Conservation (phyloP, 1,139 yeast species). For the Geotrichum fermentans region DNA sequence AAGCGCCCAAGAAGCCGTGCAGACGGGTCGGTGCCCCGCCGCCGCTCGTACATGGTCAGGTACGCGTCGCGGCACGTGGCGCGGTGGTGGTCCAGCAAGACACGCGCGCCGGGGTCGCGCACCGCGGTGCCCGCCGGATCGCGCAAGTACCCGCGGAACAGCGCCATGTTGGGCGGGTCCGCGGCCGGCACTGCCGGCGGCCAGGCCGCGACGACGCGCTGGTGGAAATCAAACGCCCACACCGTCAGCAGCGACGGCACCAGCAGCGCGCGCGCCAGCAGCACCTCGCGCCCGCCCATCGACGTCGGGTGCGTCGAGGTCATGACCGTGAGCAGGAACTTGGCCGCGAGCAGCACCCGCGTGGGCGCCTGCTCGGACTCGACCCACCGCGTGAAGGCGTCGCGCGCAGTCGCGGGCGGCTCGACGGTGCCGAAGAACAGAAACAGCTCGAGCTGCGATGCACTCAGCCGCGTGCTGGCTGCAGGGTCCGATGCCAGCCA, state of each 20-base stretch:
- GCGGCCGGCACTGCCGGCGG: background rate
- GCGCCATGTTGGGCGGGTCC: no score
- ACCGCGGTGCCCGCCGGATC: no score
- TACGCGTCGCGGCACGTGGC: no score
- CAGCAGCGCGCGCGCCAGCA: constrained; percentile 7
- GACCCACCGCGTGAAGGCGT: constrained; percentile 1
- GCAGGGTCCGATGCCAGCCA: no score
- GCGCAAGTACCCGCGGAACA: no score
- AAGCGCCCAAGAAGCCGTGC: background rate
- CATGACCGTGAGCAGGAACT: constrained; percentile 1
- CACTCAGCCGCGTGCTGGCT: no score
- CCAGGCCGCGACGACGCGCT: background rate
- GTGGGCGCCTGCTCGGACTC: constrained; percentile 4
- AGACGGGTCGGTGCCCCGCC: background rate
- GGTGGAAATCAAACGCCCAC: constrained; percentile 12
- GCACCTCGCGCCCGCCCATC: constrained; percentile 5
- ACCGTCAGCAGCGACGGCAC: constrained; percentile 4
- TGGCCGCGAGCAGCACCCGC: constrained; percentile 3
- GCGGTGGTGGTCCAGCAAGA: background rate
- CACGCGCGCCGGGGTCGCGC: background rate
- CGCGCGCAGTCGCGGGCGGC: background rate
- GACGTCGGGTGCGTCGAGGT: constrained; percentile 4
- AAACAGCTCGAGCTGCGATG: no score
- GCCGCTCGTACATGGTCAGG: background rate
- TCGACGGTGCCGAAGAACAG: constrained; percentile 13